Evolutionary conservation across 176 grass and related monocot species (phyloP).

Genomic region (Pontederia crassipes): DNA sequence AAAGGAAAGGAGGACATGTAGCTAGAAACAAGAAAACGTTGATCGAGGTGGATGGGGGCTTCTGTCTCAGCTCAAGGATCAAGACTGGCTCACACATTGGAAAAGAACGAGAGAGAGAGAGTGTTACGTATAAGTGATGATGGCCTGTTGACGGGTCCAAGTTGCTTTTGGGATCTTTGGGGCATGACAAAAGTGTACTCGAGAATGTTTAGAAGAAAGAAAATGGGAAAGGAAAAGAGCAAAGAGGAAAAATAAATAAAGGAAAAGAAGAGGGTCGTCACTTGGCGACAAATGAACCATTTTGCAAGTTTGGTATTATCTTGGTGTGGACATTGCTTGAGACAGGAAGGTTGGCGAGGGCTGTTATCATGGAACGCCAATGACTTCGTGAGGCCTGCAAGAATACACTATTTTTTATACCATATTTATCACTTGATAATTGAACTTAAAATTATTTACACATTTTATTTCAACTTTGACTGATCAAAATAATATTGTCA

Average conservation of each 20-base stretch:
- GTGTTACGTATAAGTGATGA: not conserved
- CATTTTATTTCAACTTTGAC: too few relatives aligned
- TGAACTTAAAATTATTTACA: too few relatives aligned
- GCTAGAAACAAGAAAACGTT: conserved; percentile 7
- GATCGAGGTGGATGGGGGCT: conserved; percentile 23
- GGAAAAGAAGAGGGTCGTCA: not conserved
- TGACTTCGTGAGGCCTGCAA: too few relatives aligned
- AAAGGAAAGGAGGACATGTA: conserved; percentile 11
- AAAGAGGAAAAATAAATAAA: conserved; percentile 75
- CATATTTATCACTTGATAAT: too few relatives aligned
- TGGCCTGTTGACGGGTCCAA: conserved; percentile 65
- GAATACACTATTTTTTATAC: too few relatives aligned
- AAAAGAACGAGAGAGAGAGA: conserved; percentile 19
- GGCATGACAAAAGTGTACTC: conserved; percentile 39
- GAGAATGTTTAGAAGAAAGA: conserved; percentile 56
- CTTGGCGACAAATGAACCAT: not conserved
- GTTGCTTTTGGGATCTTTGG: conserved; percentile 49
- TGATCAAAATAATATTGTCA: too few relatives aligned
- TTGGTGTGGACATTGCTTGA: conserved; percentile 4
- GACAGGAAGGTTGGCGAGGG: too few relatives aligned
- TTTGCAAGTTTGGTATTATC: conserved; percentile 6
- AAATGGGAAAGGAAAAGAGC: conserved; percentile 21
- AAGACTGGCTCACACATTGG: conserved; percentile 10
- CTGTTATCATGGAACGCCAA: too few relatives aligned
- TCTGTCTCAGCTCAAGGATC: conserved; percentile 14